Evolutionary conservation across 345 rosid species (phyloP).

Genomic region (Litchi chinensis): DNA sequence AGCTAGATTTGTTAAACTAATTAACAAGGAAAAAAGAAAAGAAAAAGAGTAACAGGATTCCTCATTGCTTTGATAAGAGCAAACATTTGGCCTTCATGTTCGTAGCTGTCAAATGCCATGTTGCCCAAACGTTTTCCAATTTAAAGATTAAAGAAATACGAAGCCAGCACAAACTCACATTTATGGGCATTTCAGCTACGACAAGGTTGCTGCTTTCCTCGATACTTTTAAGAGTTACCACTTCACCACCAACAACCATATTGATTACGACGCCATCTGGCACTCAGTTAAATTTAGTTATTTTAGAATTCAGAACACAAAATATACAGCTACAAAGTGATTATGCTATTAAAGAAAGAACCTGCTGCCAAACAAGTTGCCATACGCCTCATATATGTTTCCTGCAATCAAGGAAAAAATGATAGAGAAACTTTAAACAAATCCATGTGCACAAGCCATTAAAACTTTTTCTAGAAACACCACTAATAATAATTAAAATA

Average conservation of each 20-base stretch:
- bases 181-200: slow-evolving; percentile 92
- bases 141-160: not conserved
- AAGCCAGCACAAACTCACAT: slow-evolving; percentile 43
- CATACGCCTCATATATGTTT: slow-evolving; percentile 74
- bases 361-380: slow-evolving; percentile 88
- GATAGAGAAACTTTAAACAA: not conserved
- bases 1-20: not conserved
- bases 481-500: not conserved
- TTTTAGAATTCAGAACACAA: slow-evolving; percentile 15
- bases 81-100: not conserved
- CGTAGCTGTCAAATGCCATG: not conserved
- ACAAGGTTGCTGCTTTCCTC: slow-evolving; percentile 72
- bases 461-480: not conserved
- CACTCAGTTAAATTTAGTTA: slow-evolving; percentile 17
- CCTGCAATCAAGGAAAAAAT: slow-evolving; percentile 48
- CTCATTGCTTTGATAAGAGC: not conserved
- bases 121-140: not conserved
- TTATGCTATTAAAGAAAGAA: slow-evolving; percentile 27
- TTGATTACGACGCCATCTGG: slow-evolving; percentile 94
- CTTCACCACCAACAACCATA: slow-evolving; percentile 96
- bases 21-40: not conserved
- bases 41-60: not conserved
- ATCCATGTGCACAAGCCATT: not conserved
- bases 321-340: not conserved
- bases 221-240: slow-evolving; percentile 66